Percentiles rank a stretch among this genome's conserved stretches.
Conservation (phyloP, 768 basidiomycete species). For the Macrolepiota fuliginosa region DNA sequence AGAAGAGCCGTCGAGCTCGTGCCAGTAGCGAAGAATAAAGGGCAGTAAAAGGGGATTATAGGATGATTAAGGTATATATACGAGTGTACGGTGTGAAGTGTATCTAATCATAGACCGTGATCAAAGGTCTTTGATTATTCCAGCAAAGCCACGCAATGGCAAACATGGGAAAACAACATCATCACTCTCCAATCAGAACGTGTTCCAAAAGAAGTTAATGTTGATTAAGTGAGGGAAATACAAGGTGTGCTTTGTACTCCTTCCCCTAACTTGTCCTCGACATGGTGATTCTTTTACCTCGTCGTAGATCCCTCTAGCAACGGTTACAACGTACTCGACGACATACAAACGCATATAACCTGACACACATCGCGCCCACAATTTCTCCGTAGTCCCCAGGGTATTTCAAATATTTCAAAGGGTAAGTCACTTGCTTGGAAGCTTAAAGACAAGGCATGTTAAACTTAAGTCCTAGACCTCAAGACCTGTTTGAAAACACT, state of each 20-base stretch:
- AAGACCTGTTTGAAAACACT: not conserved
- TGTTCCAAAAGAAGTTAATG: not conserved
- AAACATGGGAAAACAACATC: no score
- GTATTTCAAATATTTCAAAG: not conserved
- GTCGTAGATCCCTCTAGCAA: slow-evolving; percentile 2
- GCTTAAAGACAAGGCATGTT: not conserved
- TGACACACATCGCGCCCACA: not conserved
- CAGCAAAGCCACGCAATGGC: no score
- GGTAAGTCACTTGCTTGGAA: not conserved
- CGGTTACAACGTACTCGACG: not conserved
- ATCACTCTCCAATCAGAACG: not conserved
- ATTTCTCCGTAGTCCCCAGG: not conserved
- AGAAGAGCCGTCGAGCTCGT: no score
- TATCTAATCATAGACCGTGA: no score
- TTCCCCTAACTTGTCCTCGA: slow-evolving; percentile 5
- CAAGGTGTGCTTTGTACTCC: slow-evolving; percentile 8
- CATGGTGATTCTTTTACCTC: slow-evolving; percentile 8
- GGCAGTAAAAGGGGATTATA: no score
- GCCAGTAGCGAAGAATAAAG: no score
- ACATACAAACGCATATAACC: not conserved
- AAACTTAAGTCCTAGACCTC: not conserved
- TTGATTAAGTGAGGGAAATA: slow-evolving; percentile 10
- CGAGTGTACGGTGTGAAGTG: no score
- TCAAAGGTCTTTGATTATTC: no score
- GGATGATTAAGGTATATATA: no score